These are phyloP conservation scores for Fragaria ananassa DNA, from an alignment of 306 rosid species.

Conservation along the genomic window DNA sequence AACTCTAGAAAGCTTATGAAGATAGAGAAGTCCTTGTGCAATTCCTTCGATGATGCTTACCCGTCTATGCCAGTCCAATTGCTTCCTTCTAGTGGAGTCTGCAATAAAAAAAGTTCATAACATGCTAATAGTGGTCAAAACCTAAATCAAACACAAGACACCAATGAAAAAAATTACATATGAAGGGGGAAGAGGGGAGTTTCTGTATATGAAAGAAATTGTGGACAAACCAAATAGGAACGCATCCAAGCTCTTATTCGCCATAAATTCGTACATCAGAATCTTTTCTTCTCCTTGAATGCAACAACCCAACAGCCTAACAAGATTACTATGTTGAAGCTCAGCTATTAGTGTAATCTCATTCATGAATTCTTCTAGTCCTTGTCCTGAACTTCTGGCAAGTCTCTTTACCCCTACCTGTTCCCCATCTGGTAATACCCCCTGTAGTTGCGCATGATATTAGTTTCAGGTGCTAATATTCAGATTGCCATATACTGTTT, in stretches of 20 bases:
- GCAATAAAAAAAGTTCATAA: background rate
- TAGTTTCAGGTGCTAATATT: background rate
- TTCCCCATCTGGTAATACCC: constrained; percentile 18
- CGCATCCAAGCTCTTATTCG: constrained; percentile 20
- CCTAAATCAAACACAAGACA: background rate
- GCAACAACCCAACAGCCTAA: constrained; percentile 18
- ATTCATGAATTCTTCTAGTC: constrained; percentile 20
- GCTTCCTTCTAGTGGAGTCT: constrained; percentile 8
- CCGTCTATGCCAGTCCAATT: constrained; percentile 18
- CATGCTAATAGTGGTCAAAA: background rate
- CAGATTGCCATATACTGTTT: background rate
- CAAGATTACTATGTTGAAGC: constrained; percentile 22
- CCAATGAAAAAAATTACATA: background rate
- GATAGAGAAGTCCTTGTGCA: constrained; percentile 25
- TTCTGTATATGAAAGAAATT: background rate
- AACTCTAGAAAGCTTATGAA: constrained; percentile 20
- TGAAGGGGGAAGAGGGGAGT: background rate
- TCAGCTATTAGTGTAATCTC: constrained; percentile 26
- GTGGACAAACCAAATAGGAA: constrained; percentile 15
- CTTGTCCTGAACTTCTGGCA: constrained; percentile 16
- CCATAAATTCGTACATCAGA: constrained; percentile 16
- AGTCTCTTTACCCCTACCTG: constrained; percentile 17
- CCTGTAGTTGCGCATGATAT: background rate
- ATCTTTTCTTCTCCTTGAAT: constrained; percentile 23
- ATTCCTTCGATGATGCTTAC: constrained; percentile 13